These are phyloP conservation scores for Cetradonia linearis DNA, from an alignment of 495 filamentous ascomycete species.

Conservation along the genomic window DNA sequence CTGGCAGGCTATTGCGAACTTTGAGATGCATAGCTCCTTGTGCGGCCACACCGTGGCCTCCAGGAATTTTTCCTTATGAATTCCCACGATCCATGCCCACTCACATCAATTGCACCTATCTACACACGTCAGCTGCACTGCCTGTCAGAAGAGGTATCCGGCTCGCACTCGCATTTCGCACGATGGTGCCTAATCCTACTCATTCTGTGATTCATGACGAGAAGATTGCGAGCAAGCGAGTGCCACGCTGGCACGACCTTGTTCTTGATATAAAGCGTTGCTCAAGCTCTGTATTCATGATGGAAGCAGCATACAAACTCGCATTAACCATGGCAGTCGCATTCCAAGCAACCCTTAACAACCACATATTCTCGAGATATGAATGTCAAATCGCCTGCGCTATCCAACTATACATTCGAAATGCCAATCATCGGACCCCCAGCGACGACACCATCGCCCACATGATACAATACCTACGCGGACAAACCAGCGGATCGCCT, in stretches of 20 bases:
- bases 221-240: neutral
- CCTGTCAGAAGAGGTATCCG: neutral
- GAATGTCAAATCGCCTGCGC: constrained; percentile 13
- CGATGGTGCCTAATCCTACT: neutral
- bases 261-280: neutral
- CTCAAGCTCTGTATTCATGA: neutral
- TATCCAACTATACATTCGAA: constrained; percentile 11
- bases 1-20: neutral
- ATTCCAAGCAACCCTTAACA: constrained; percentile 5
- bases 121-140: neutral
- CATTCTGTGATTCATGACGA: neutral
- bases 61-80: neutral
- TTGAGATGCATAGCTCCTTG: neutral
- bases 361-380: constrained; percentile 12
- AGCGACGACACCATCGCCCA: constrained; percentile 11
- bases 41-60: neutral
- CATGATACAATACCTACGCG: constrained; percentile 8
- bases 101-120: neutral
- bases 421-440: constrained; percentile 4
- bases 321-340: constrained; percentile 4
- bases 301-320: neutral
- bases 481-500: neutral
- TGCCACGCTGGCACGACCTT: neutral
- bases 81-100: neutral
- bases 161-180: neutral